Conservation (phyloP, 2,329 filamentous ascomycete species). For the Raffaelea arxii region DNA sequence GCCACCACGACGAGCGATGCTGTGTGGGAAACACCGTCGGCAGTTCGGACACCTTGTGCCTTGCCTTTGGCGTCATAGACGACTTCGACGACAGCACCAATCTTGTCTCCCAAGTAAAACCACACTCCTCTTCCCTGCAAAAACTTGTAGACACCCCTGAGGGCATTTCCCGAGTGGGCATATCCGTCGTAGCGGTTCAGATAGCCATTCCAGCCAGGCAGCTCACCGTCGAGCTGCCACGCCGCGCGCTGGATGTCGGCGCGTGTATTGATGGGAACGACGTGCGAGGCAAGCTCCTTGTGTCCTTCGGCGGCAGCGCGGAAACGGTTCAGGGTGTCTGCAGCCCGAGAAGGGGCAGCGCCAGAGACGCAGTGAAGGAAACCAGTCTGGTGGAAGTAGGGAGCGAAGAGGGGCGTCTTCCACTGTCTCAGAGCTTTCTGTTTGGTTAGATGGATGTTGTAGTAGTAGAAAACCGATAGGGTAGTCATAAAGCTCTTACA, state of each 20-base stretch:
- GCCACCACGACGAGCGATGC: conserved; percentile 34
- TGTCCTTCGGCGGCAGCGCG: conserved; percentile 29
- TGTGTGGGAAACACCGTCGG: conserved; percentile 16
- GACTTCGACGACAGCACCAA: conserved; percentile 22
- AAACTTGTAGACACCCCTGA: conserved; percentile 35
- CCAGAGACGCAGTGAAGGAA: conserved; percentile 41
- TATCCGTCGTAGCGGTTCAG: conserved; percentile 48
- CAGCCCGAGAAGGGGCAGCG: conserved; percentile 32
- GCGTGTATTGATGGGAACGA: conserved; percentile 14
- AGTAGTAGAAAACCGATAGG: conserved; percentile 11
- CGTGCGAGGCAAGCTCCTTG: conserved; percentile 28
- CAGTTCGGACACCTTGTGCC: conserved; percentile 17
- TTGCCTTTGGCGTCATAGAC: conserved; percentile 20
- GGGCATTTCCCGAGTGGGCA: conserved; percentile 42
- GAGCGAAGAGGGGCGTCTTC: conserved; percentile 41
- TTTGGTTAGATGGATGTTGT: neutral
- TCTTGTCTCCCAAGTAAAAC: conserved; percentile 29
- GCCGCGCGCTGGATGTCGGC: conserved; percentile 18
- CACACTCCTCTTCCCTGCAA: conserved; percentile 22
- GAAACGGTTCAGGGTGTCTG: conserved; percentile 33
- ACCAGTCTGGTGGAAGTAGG: conserved; percentile 36
- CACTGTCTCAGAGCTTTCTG: conserved; percentile 41
- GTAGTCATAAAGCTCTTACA: conserved; percentile 20
- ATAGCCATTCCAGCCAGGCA: conserved; percentile 48
- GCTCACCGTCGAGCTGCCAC: conserved; percentile 30